These are phyloP conservation scores for Alternaria sp. DNA, from an alignment of 2,329 filamentous ascomycete species.

Conservation along the genomic window DNA sequence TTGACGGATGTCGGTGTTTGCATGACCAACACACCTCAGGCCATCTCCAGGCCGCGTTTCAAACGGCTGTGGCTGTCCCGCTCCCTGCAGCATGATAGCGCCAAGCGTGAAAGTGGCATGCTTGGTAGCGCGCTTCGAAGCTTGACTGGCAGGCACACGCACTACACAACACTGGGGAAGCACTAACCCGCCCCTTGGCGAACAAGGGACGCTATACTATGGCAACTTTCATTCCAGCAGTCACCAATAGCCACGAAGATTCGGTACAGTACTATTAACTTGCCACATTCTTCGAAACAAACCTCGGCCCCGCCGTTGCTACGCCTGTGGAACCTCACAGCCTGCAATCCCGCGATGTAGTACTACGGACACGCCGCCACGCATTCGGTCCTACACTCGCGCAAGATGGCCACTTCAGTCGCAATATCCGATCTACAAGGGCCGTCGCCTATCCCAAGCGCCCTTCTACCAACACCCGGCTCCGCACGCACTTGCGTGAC, in stretches of 20 bases:
- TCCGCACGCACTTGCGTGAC: neutral
- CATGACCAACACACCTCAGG: neutral
- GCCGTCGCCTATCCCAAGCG: conserved; percentile 4
- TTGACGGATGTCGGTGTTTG: conserved; percentile 4
- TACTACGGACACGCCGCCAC: neutral
- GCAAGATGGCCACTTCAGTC: conserved; percentile 16
- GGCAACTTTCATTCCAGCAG: conserved; percentile 12
- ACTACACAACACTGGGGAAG: conserved; percentile 12
- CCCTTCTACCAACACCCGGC: neutral
- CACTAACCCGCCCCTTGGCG: conserved; percentile 4
- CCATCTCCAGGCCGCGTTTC: neutral
- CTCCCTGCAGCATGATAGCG: conserved; percentile 24
- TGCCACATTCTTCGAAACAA: neutral
- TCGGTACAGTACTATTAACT: neutral
- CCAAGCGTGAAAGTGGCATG: conserved; percentile 35
- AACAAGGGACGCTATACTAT: conserved; percentile 1
- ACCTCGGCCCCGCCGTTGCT: neutral
- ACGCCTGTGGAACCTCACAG: conserved; percentile 4
- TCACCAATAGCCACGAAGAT: conserved; percentile 13
- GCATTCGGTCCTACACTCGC: conserved; percentile 12
- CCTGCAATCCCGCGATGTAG: conserved; percentile 14
- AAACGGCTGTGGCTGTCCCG: conserved; percentile 30
- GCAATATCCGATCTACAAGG: conserved; percentile 4
- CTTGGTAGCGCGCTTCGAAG: conserved; percentile 28
- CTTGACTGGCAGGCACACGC: conserved; percentile 31